Conservation (phyloP, 768 basidiomycete genomes). For the Hygrophorus pudorinus region DNA sequence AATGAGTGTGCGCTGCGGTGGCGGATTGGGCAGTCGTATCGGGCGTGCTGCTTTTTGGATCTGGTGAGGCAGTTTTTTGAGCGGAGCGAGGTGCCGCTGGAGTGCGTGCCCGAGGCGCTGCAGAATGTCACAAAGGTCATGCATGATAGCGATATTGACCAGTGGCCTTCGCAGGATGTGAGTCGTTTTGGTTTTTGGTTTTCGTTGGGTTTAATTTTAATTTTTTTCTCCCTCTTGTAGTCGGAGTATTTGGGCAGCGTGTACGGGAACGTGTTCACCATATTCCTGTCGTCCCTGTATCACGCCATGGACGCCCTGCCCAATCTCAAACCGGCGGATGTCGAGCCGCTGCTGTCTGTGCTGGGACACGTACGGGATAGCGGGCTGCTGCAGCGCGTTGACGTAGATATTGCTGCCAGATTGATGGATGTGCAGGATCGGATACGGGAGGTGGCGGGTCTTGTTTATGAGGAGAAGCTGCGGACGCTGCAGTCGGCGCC, state of each 20-base stretch:
- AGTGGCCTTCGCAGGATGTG: conserved; percentile 81
- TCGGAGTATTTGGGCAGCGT: conserved; percentile 57
- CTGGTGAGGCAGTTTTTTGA: conserved; percentile 83
- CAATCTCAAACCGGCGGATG: conserved; percentile 58
- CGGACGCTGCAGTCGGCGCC: conserved; percentile 56
- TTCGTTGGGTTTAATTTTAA: not conserved
- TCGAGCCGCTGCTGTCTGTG: conserved; percentile 54
- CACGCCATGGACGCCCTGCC: conserved; percentile 74
- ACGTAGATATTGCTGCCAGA: conserved; percentile 62
- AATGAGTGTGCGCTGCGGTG: conserved; percentile 84
- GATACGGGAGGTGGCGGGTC: conserved; percentile 46
- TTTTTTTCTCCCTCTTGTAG: conserved; percentile 27
- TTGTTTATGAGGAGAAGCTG: conserved; percentile 55
- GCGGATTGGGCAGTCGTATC: conserved; percentile 76
- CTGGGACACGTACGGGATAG: conserved; percentile 65
- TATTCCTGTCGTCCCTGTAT: conserved; percentile 78
- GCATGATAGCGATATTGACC: conserved; percentile 57
- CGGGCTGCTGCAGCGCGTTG: conserved; percentile 60
- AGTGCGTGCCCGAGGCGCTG: conserved; percentile 89
- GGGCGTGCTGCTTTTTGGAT: conserved; percentile 73
- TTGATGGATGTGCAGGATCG: conserved; percentile 58
- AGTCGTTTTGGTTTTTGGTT: too few relatives aligned
- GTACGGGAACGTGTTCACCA: conserved; percentile 72
- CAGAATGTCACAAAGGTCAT: conserved; percentile 61
- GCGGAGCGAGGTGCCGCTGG: conserved; percentile 83